These are phyloP conservation scores for Fraxinus pennsylvanica DNA, from an alignment of 257 asterid genomes.

Conservation along the genomic window DNA sequence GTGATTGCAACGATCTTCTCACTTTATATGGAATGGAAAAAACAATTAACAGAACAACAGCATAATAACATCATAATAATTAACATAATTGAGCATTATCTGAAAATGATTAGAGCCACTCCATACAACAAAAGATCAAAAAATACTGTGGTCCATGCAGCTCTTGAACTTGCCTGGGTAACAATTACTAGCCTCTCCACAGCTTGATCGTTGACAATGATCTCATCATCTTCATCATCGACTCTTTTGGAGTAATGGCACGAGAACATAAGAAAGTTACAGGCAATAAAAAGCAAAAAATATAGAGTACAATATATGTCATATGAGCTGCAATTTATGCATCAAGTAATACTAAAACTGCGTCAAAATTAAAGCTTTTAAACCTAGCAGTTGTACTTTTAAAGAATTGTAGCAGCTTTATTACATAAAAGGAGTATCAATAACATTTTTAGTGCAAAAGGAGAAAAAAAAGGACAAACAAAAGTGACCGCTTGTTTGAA, in stretches of 20 bases:
- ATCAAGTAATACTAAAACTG: not conserved
- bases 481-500: not conserved
- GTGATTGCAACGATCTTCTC: not conserved
- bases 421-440: not conserved
- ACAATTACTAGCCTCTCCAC: conserved; percentile 83
- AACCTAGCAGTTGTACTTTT: not conserved
- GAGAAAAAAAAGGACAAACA: not conserved
- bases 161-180: conserved; percentile 62
- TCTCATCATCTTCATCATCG: conserved; percentile 74
- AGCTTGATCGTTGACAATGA: conserved; percentile 58
- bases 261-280: conserved; percentile 6
- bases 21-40: conserved; percentile 3
- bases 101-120: conserved; percentile 13
- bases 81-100: conserved; percentile 7
- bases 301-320: not conserved
- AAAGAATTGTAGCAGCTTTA: not conserved
- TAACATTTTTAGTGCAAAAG: not conserved
- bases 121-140: conserved; percentile 1
- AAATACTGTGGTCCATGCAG: not conserved
- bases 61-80: conserved; percentile 14
- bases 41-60: not conserved
- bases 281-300: conserved; percentile 3
- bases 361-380: not conserved
- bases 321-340: not conserved
- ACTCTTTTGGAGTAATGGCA: conserved; percentile 37